Percentiles rank a stretch among this genome's conserved stretches.
phyloP scores from a whole-genome alignment of 2,329 filamentous ascomycete genomes.

The Hypoxylon sp. region DNA sequence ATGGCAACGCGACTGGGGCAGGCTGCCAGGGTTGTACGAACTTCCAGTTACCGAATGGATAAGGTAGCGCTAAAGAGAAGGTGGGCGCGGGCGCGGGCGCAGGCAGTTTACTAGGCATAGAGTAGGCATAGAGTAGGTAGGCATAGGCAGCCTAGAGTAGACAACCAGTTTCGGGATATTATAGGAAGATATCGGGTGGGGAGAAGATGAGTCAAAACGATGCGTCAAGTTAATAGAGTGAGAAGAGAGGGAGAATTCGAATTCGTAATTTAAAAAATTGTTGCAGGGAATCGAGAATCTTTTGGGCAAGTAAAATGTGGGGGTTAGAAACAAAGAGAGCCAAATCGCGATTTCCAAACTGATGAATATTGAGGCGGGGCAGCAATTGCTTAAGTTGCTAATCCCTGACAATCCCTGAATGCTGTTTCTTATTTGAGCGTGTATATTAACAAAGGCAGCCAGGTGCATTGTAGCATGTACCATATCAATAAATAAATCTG shows the following conservation, averaged over 20 bases:
- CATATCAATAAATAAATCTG: no score
- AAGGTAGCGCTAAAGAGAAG: no score
- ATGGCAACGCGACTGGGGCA: constrained; percentile 14
- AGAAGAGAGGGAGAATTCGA: constrained; percentile 9
- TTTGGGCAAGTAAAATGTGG: constrained; percentile 29
- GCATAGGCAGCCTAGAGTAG: no score
- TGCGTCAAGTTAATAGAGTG: constrained; percentile 1
- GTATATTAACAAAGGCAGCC: no score
- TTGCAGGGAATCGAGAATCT: no score
- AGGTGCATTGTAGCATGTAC: no score
- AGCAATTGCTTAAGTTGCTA: constrained; percentile 20
- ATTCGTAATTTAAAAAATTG: constrained; percentile 13
- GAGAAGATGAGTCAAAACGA: constrained; percentile 26
- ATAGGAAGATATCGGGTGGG: constrained; percentile 18
- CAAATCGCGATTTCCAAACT: constrained; percentile 32
- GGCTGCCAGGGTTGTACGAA: constrained; percentile 21
- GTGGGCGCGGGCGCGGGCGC: background rate
- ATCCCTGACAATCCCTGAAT: no score
- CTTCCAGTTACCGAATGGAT: no score
- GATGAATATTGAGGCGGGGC: constrained; percentile 20
- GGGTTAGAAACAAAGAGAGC: constrained; percentile 15
- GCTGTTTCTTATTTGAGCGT: constrained; percentile 19
- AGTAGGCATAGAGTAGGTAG: no score
- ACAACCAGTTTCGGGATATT: no score
- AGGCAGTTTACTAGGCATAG: no score